Evolutionary conservation across 2,329 filamentous ascomycete species (phyloP).

Genomic region (Mycosphaerella sp.): DNA sequence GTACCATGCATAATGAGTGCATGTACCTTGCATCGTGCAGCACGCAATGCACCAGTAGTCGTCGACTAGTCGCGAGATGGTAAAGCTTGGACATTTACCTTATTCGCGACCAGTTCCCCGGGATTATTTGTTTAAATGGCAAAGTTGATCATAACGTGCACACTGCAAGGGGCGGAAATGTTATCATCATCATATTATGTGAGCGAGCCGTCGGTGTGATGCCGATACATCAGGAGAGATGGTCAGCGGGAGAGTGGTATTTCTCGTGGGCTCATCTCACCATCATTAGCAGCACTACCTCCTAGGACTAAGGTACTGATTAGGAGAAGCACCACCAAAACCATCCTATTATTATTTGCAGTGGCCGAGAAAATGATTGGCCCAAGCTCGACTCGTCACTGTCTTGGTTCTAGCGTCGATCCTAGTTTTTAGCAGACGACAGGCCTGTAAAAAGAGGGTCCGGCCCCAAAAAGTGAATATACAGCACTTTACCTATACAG

Average conservation of each 20-base stretch:
- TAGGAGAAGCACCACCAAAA: no score
- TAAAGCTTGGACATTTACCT: constrained; percentile 3
- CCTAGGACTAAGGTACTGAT: no score
- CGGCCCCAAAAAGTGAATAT: neutral
- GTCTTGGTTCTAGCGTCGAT: neutral
- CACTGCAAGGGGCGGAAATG: constrained; percentile 1
- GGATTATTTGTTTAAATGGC: neutral
- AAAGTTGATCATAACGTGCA: neutral
- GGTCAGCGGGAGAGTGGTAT: no score
- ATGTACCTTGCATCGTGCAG: constrained; percentile 12
- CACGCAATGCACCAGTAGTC: constrained; percentile 5
- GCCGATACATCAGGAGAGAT: no score
- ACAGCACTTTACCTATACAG: neutral
- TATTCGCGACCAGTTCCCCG: constrained; percentile 3
- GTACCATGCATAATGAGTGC: no score
- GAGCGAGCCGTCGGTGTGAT: neutral
- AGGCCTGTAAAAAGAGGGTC: neutral
- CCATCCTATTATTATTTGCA: neutral
- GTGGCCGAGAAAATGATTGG: constrained; percentile 7
- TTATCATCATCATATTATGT: neutral
- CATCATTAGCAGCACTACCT: no score
- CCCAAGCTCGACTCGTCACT: neutral
- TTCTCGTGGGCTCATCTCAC: no score
- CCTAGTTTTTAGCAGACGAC: neutral
- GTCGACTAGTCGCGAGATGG: neutral